Percentiles rank a stretch among this genome's conserved stretches.
phyloP scores from a whole-genome alignment of 306 rosid genomes.

The Aeschynomene evenia region DNA sequence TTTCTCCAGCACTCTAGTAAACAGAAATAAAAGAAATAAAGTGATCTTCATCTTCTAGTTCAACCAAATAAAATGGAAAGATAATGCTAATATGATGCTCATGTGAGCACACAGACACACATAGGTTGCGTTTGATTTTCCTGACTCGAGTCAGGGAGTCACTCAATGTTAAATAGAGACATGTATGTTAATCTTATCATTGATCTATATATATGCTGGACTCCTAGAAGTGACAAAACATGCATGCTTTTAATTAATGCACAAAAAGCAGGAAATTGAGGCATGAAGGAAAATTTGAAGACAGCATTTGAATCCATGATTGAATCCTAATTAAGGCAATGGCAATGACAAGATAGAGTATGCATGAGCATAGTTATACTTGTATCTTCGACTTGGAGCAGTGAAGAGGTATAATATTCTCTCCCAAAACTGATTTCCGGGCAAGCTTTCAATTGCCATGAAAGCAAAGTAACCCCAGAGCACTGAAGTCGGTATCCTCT shows the following conservation, averaged over 20 bases:
- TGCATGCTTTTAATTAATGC: neutral
- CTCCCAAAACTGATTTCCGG: constrained; percentile 92
- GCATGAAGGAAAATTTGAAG: neutral
- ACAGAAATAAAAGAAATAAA: constrained; percentile 17
- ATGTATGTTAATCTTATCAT: neutral
- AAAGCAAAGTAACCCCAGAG: constrained; percentile 94
- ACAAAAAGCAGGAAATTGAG: neutral
- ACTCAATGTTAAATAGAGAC: too few relatives aligned
- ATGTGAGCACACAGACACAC: neutral
- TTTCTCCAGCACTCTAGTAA: constrained; percentile 66
- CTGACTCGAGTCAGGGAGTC: too few relatives aligned
- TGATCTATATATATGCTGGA: neutral
- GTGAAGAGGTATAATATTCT: constrained; percentile 76
- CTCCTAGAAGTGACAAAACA: neutral
- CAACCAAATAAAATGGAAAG: constrained; percentile 9
- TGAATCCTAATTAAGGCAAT: neutral
- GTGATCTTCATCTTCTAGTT: constrained; percentile 43
- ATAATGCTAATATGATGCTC: neutral
- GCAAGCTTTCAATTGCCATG: constrained; percentile 93
- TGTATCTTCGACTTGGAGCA: constrained; percentile 84
- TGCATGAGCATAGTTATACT: constrained; percentile 51
- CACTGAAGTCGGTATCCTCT: constrained; percentile 81
- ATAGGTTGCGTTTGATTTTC: too few relatives aligned
- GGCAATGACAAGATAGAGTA: constrained; percentile 5
- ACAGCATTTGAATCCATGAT: constrained; percentile 4